Evolutionary conservation across 805 yeast genomes (phyloP).

Genomic region (Wickerhamomyces pijperi): DNA sequence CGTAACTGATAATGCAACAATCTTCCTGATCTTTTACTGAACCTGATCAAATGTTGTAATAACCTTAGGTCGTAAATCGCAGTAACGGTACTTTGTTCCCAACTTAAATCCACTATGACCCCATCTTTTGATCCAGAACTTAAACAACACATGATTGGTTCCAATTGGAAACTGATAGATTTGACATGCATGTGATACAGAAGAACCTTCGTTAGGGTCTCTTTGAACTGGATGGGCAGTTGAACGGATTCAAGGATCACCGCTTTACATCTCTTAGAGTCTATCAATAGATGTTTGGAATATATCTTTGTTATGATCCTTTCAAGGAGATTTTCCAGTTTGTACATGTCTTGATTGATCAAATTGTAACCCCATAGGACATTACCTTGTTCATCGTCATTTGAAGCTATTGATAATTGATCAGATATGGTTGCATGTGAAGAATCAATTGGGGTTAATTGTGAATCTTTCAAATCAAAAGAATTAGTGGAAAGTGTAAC

Average conservation of each 20-base stretch:
- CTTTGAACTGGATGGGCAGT: slow-evolving; percentile 20
- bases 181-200: slow-evolving; percentile 21
- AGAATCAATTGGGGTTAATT: neutral
- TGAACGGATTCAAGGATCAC: slow-evolving; percentile 22
- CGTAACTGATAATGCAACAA: slow-evolving; percentile 7
- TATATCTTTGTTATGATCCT: slow-evolving; percentile 20
- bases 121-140: slow-evolving; percentile 24
- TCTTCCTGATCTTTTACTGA: slow-evolving; percentile 12
- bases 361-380: slow-evolving; percentile 17
- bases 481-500: slow-evolving; percentile 8
- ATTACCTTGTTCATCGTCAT: slow-evolving; percentile 2
- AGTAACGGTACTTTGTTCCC: slow-evolving; percentile 21
- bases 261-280: slow-evolving; percentile 22
- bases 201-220: slow-evolving; percentile 15
- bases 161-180: slow-evolving; percentile 22
- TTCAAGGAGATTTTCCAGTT: slow-evolving; percentile 16
- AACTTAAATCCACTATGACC: slow-evolving; percentile 29
- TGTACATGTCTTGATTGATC: slow-evolving; percentile 1
- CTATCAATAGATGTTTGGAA: slow-evolving; percentile 15
- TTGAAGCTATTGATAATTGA: neutral
- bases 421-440: neutral
- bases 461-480: slow-evolving; percentile 7
- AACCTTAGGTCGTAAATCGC: slow-evolving; percentile 28
- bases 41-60: slow-evolving; percentile 14
- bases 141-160: slow-evolving; percentile 23